Conservation (phyloP, 768 basidiomycete genomes). For the Kwoniella newhampshirensis region DNA sequence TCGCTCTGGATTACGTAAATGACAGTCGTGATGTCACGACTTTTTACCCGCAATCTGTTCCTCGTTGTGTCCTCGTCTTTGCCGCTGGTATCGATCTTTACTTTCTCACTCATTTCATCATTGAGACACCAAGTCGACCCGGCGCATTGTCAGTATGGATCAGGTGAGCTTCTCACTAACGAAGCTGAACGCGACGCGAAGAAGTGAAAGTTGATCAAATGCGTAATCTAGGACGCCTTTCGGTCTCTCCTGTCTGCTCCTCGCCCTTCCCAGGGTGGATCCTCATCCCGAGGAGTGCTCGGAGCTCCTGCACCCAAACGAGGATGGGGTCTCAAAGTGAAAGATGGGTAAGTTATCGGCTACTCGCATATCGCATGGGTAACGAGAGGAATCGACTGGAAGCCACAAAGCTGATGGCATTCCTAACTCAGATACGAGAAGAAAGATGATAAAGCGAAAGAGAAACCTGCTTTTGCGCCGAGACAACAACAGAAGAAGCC, state of each 20-base stretch:
- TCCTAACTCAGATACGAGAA: constrained; percentile 7
- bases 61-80: too few species aligned
- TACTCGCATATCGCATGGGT: neutral
- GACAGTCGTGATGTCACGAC: too few species aligned
- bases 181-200: neutral
- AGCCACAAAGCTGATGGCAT: neutral
- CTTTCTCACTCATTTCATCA: constrained; percentile 1
- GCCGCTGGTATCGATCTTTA: neutral
- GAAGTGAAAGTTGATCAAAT: neutral
- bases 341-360: constrained; percentile 12
- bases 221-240: constrained; percentile 22
- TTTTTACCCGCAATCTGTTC: too few species aligned
- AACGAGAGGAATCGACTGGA: neutral
- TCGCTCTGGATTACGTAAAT: too few species aligned
- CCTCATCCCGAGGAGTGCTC: constrained; percentile 7
- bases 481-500: constrained; percentile 37
- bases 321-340: constrained; percentile 16
- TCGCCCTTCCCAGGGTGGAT: constrained; percentile 3
- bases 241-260: constrained; percentile 26
- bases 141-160: too few species aligned
- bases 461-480: constrained; percentile 37
- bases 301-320: constrained; percentile 21
- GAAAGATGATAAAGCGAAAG: constrained; percentile 21
- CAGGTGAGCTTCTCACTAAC: constrained; percentile 7
- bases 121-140: neutral